Conservation (phyloP, 192 early-diverging fungal species). For the Bifiguratus adelaidae region DNA sequence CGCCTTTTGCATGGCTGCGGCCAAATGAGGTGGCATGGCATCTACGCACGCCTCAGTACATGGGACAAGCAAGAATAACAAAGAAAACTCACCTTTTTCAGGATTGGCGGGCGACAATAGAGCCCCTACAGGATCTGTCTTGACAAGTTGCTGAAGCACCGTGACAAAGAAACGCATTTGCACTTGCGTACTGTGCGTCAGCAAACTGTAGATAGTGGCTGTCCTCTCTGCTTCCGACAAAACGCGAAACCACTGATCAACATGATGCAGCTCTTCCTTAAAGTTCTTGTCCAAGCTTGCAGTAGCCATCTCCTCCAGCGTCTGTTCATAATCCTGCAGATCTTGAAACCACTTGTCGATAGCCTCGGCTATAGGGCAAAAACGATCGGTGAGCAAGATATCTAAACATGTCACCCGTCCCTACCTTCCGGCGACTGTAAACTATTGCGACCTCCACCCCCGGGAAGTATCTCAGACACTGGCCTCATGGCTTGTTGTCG, state of each 20-base stretch:
- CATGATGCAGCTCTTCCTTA: constrained; percentile 83
- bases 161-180: constrained; percentile 94
- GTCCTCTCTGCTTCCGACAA: constrained; percentile 87
- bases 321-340: constrained; percentile 82
- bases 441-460: no score
- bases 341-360: constrained; percentile 92
- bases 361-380: constrained; percentile 31
- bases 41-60: neutral
- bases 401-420: no score
- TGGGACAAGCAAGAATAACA: neutral
- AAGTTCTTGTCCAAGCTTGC: constrained; percentile 74
- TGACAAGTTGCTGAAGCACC: constrained; percentile 88
- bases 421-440: no score
- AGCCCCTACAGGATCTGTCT: constrained; percentile 62
- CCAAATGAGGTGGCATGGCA: constrained; percentile 34
- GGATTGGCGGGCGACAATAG: constrained; percentile 38
- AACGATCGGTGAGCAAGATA: neutral
- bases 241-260: constrained; percentile 95
- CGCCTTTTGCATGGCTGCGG: constrained; percentile 41
- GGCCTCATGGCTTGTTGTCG: no score
- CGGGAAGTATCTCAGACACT: no score
- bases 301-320: constrained; percentile 88
- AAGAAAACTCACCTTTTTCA: constrained; percentile 32
- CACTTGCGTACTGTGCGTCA: constrained; percentile 82
- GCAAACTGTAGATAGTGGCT: constrained; percentile 79